These are phyloP conservation scores for Lichtheimia hyalospora DNA, from an alignment of 371 early-diverging fungal genomes.

Conservation along the genomic window DNA sequence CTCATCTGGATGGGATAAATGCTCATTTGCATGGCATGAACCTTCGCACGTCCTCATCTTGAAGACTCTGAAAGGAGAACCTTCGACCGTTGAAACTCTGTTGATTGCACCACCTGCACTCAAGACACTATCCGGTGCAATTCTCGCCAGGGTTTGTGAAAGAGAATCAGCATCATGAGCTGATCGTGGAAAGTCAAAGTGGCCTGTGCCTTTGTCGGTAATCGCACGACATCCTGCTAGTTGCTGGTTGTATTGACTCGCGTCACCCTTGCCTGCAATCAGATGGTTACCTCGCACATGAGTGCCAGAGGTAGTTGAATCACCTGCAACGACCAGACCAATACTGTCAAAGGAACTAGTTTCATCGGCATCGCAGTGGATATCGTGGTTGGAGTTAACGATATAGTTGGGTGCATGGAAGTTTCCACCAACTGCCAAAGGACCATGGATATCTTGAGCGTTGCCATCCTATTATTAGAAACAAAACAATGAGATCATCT, in stretches of 20 bases:
- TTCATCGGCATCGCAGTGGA: not conserved
- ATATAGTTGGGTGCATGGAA: conserved; percentile 12
- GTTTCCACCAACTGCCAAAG: conserved; percentile 17
- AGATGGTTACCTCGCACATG: conserved; percentile 15
- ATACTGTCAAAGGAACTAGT: not conserved
- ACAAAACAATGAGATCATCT: not conserved
- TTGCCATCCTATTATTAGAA: not conserved
- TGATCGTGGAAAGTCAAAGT: not conserved
- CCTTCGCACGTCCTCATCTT: conserved; percentile 10
- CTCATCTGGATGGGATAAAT: conserved; percentile 6
- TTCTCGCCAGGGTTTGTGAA: not conserved
- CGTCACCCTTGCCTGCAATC: not conserved
- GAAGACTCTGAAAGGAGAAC: conserved; percentile 2
- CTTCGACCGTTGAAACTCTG: not conserved
- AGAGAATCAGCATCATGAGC: not conserved
- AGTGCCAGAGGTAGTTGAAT: not conserved
- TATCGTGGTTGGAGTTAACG: conserved; percentile 14
- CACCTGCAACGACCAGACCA: conserved; percentile 12
- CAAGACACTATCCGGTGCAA: not conserved
- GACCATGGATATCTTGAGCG: conserved; percentile 15
- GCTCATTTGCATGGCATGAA: not conserved
- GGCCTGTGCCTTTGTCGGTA: not conserved
- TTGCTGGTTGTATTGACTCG: too few species aligned
- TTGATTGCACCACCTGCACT: not conserved
- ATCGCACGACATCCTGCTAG: not conserved